Evolutionary conservation across 1,284 basidiomycete species (phyloP).

Genomic region (Anthracocystis walkeri): DNA sequence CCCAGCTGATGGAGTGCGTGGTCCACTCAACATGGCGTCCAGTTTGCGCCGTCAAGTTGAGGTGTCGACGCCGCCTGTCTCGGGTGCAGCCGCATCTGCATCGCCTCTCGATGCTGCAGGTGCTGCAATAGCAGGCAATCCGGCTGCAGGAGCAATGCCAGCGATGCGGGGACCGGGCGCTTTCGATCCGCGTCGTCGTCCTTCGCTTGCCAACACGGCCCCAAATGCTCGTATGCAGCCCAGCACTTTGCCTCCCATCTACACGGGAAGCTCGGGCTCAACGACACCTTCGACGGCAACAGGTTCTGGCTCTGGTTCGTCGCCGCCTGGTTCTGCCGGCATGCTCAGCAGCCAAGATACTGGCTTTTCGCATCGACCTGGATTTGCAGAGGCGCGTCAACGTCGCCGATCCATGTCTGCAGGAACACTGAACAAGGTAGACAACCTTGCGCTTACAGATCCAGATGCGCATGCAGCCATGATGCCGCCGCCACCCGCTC

Average conservation of each 20-base stretch:
- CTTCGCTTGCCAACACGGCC: constrained; percentile 17
- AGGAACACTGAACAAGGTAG: constrained; percentile 33
- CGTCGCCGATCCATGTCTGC: constrained; percentile 42
- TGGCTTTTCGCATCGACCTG: constrained; percentile 32
- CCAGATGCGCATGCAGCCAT: constrained; percentile 6
- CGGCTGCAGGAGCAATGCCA: not conserved
- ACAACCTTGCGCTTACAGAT: constrained; percentile 31
- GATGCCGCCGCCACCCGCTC: constrained; percentile 8
- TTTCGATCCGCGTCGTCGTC: constrained; percentile 46
- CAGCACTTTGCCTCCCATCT: constrained; percentile 33
- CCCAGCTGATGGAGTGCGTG: constrained; percentile 16
- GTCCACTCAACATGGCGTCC: constrained; percentile 47
- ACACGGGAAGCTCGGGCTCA: constrained; percentile 19
- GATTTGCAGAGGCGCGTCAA: constrained; percentile 46
- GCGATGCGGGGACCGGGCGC: constrained; percentile 33
- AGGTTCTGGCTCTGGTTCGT: constrained; percentile 26
- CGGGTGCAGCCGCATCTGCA: constrained; percentile 8
- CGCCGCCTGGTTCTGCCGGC: constrained; percentile 31
- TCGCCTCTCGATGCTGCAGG: constrained; percentile 39
- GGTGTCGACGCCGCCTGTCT: constrained; percentile 24
- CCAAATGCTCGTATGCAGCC: constrained; percentile 27
- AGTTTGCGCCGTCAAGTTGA: constrained; percentile 62
- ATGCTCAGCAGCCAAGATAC: constrained; percentile 26
- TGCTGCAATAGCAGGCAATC: constrained; percentile 13
- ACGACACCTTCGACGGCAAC: constrained; percentile 15